Evolutionary conservation across 2,329 filamentous ascomycete species (phyloP), one percentile per base, ranked within the genome.

Genomic region (Pyrenochaeta sp.): DNA sequence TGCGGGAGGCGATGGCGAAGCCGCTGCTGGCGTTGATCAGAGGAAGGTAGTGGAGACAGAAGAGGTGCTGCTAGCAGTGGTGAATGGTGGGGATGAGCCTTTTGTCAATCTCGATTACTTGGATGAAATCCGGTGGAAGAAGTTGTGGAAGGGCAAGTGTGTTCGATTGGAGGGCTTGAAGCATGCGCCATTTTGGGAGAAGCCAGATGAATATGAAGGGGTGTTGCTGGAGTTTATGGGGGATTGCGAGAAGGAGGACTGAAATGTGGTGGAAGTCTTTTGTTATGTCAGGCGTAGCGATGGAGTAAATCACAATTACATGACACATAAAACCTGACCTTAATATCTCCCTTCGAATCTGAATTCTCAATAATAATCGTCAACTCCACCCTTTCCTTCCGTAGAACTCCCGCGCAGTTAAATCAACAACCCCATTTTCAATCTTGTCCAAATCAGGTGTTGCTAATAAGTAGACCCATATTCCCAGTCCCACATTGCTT

Each of bases 121-220:
- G 34, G 67, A 74, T 27, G 58, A 24, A 22, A 61, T 75, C 10
- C 54, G 58, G 40, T 75, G 66, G 64, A 64, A 50, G 52, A 70
- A 56, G 13, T 49, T 75, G 30, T 75, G 72, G 73, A 63, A 59
- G 46, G 67, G 66, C 1, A 58, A 67, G 58, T 71, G 66, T 47
- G n/a, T 72, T 5, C 52, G 64, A 25, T n/a, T 75, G 46, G 57
- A 68, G 12, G 69, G 69, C 2, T 49, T 62, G 54, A 54, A 62
- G 34, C 73, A 76, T 63, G 68, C 72, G 40, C 73, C 73, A 7
- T 75, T 76, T 46, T 76, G 70, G 69, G 73, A 72, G 50, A 58
- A 62, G 50, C 64, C 66, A 9, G 32, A 45, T 15, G 50, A 37
- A 6, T 69, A 67, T 40, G 66, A 65, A 51, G 39, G 19, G 27